Conservation (phyloP, 2,329 filamentous ascomycete species). For the Triangularia setosa region DNA sequence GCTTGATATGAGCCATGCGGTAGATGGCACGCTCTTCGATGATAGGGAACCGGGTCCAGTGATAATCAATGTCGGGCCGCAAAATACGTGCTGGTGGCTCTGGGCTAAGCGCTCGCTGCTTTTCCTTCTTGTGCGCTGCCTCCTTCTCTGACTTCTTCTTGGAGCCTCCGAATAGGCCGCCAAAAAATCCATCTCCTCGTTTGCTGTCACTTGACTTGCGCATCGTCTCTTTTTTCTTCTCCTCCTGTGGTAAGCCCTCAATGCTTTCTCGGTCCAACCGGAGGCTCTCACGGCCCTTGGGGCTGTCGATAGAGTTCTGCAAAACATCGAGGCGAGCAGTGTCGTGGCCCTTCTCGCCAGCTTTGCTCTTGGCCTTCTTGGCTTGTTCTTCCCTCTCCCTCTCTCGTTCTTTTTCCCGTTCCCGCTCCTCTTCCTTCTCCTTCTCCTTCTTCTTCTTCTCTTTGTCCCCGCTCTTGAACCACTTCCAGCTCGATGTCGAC, state of each 20-base stretch:
- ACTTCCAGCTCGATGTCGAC: slow-evolving; percentile 76
- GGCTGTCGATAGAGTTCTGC: slow-evolving; percentile 78
- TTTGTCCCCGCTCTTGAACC: slow-evolving; percentile 76
- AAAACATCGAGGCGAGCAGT: slow-evolving; percentile 80
- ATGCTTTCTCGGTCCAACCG: slow-evolving; percentile 74
- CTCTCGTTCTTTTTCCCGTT: slow-evolving; percentile 60
- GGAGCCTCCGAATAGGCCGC: slow-evolving; percentile 83
- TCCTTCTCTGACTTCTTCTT: slow-evolving; percentile 85
- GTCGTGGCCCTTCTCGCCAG: slow-evolving; percentile 65
- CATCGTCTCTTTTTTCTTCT: slow-evolving; percentile 74
- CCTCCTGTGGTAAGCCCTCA: slow-evolving; percentile 66
- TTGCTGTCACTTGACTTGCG: slow-evolving; percentile 72
- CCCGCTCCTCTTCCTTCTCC: slow-evolving; percentile 52
- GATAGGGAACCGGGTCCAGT: slow-evolving; percentile 93
- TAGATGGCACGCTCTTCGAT: slow-evolving; percentile 96
- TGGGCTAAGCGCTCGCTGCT: slow-evolving; percentile 72
- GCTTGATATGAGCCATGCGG: slow-evolving; percentile 96
- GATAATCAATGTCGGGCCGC: slow-evolving; percentile 87
- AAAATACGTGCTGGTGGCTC: slow-evolving; percentile 69
- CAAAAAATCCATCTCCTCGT: slow-evolving; percentile 91
- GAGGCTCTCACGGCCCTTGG: slow-evolving; percentile 74
- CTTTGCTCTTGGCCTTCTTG: slow-evolving; percentile 56
- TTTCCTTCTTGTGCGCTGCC: slow-evolving; percentile 66
- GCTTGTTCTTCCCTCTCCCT: slow-evolving; percentile 57
- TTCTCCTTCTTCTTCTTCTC: slow-evolving; percentile 60